Evolutionary conservation across 768 basidiomycete species (phyloP).

Genomic region (Albatrellus ellisii): DNA sequence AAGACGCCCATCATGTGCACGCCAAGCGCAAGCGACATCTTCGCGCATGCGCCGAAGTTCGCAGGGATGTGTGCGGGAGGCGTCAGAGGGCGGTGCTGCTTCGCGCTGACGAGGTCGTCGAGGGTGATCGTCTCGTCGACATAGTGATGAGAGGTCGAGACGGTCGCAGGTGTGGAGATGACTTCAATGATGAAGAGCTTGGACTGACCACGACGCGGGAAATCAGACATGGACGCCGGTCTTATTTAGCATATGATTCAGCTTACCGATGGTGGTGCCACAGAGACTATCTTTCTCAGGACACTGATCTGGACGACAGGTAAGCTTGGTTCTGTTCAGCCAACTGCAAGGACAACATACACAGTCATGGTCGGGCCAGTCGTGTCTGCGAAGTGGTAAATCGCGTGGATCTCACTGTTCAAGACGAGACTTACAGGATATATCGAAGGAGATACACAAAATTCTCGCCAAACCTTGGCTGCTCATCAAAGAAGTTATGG

Average conservation of each 20-base stretch:
- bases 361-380: conserved; percentile 12
- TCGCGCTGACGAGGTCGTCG: not conserved
- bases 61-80: conserved; percentile 4
- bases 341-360: not conserved
- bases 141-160: not conserved
- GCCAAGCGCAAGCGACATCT: conserved; percentile 7
- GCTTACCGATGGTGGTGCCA: not conserved
- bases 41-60: conserved; percentile 6
- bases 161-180: conserved; percentile 1
- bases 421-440: not conserved
- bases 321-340: no score
- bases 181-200: conserved; percentile 3
- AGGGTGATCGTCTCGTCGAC: not conserved
- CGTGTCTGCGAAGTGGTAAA: conserved; percentile 5
- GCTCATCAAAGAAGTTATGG: conserved; percentile 4
- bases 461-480: conserved; percentile 1
- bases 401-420: not conserved
- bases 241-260: not conserved
- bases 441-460: conserved; percentile 5
- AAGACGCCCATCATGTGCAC: conserved; percentile 11
- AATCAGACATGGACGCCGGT: not conserved
- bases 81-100: not conserved
- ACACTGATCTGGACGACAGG: conserved; percentile 3
- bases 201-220: not conserved
- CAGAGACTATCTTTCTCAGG: conserved; percentile 4